phyloP scores from a whole-genome alignment of 2,329 filamentous ascomycete genomes.

The Lachnellula occidentalis region DNA sequence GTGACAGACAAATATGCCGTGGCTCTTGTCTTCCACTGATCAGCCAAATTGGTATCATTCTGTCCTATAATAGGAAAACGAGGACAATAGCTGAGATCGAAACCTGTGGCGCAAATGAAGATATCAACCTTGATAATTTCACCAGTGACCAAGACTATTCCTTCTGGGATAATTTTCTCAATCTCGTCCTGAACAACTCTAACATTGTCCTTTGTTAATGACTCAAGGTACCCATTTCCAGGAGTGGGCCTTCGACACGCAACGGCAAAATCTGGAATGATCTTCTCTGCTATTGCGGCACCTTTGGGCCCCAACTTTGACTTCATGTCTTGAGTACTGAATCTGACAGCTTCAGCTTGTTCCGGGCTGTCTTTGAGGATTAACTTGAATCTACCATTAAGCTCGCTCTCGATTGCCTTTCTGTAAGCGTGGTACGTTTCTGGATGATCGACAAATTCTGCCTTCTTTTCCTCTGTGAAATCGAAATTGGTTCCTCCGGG shows the following conservation, averaged over 20 bases:
- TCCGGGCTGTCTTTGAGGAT: too few relatives aligned
- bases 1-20: constrained; percentile 24
- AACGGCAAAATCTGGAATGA: constrained; percentile 37
- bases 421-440: too few relatives aligned
- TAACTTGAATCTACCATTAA: too few relatives aligned
- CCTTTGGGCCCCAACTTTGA: constrained; percentile 43
- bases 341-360: constrained; percentile 34
- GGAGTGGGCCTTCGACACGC: constrained; percentile 39
- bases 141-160: constrained; percentile 39
- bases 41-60: constrained; percentile 19
- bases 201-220: too few relatives aligned
- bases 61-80: constrained; percentile 26
- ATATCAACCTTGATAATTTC: constrained; percentile 31
- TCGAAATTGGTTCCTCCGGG: constrained; percentile 30
- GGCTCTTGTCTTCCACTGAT: constrained; percentile 29
- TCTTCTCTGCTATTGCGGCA: background rate
- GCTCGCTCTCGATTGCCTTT: too few relatives aligned
- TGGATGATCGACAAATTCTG: constrained; percentile 33
- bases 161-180: constrained; percentile 39
- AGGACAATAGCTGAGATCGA: constrained; percentile 28
- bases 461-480: too few relatives aligned
- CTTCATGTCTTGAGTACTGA: constrained; percentile 42
- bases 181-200: constrained; percentile 43
- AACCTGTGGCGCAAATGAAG: constrained; percentile 34
- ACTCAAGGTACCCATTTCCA: constrained; percentile 17